phyloP scores from a whole-genome alignment of 2,329 filamentous ascomycete species.

The Akanthomyces dipterigenus region DNA sequence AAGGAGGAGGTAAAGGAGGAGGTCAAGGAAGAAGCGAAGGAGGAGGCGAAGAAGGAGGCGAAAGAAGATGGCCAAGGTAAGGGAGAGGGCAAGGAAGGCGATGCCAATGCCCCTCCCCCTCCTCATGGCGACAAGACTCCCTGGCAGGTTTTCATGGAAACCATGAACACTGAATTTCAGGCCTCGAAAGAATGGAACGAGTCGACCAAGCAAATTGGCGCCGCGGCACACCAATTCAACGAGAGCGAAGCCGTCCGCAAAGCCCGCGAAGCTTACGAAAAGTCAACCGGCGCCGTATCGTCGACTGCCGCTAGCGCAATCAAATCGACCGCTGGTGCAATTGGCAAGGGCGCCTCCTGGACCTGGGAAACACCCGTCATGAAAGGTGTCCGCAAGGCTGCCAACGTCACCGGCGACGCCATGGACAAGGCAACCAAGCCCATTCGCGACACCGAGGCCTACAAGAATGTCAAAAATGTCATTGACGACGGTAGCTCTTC shows the following conservation, averaged over 20 bases:
- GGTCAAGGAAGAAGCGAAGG: conserved; percentile 27
- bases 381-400: conserved; percentile 82
- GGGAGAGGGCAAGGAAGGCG: conserved; percentile 44
- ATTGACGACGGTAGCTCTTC: conserved; percentile 97
- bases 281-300: conserved; percentile 76
- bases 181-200: conserved; percentile 99
- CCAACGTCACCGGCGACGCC: conserved; percentile 76
- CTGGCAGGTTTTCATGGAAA: conserved; percentile 98
- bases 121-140: conserved; percentile 98
- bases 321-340: conserved; percentile 76
- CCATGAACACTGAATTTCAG: conserved; percentile 89
- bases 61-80: conserved; percentile 25
- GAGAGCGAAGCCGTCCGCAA: conserved; percentile 87
- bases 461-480: conserved; percentile 88
- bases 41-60: conserved; percentile 1
- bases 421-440: conserved; percentile 94
- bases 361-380: conserved; percentile 95
- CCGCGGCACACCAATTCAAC: conserved; percentile 81
- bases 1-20: conserved; percentile 36
- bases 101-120: conserved; percentile 70
- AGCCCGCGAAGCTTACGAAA: conserved; percentile 79
- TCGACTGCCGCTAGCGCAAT: conserved; percentile 72
- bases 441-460: conserved; percentile 89
- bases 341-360: conserved; percentile 89
- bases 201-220: conserved; percentile 88